Evolutionary conservation across 495 filamentous ascomycete genomes (phyloP).

Genomic region (Peziza echinospora): DNA sequence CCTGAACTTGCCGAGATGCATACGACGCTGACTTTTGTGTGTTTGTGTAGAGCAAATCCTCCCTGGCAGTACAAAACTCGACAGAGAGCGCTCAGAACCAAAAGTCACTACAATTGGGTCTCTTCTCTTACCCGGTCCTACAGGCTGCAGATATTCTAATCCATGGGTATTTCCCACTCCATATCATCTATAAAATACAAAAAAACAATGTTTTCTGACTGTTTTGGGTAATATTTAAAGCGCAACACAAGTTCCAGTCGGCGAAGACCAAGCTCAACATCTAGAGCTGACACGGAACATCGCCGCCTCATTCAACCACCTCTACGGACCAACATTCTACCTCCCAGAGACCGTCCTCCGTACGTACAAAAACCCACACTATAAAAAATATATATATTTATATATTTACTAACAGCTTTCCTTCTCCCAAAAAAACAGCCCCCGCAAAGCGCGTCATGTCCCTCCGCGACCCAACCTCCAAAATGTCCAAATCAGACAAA

Average conservation of each 20-base stretch:
- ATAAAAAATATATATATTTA: too few relatives aligned
- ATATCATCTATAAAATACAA: too few relatives aligned
- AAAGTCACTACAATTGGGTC: slow-evolving; percentile 57
- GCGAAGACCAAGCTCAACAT: slow-evolving; percentile 82
- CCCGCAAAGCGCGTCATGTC: slow-evolving; percentile 77
- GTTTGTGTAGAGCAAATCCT: slow-evolving; percentile 11
- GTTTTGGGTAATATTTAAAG: slow-evolving; percentile 19
- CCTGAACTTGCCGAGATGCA: background rate
- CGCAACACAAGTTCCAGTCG: slow-evolving; percentile 87
- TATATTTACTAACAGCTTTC: background rate
- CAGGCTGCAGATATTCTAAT: slow-evolving; percentile 89
- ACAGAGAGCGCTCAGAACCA: too few relatives aligned
- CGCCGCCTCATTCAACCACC: slow-evolving; percentile 63
- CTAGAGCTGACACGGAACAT: slow-evolving; percentile 75
- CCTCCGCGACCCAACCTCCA: slow-evolving; percentile 45
- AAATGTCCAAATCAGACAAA: slow-evolving; percentile 83
- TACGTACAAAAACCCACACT: too few relatives aligned
- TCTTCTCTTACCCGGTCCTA: slow-evolving; percentile 90
- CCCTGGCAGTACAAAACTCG: slow-evolving; percentile 16
- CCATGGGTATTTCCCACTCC: slow-evolving; percentile 37
- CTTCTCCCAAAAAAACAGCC: slow-evolving; percentile 23
- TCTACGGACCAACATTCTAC: slow-evolving; percentile 40
- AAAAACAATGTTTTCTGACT: background rate
- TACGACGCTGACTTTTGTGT: too few relatives aligned
- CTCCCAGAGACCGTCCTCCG: slow-evolving; percentile 55